Evolutionary conservation across 805 yeast genomes (phyloP).

Genomic region (Pachysolen tannophilus): DNA sequence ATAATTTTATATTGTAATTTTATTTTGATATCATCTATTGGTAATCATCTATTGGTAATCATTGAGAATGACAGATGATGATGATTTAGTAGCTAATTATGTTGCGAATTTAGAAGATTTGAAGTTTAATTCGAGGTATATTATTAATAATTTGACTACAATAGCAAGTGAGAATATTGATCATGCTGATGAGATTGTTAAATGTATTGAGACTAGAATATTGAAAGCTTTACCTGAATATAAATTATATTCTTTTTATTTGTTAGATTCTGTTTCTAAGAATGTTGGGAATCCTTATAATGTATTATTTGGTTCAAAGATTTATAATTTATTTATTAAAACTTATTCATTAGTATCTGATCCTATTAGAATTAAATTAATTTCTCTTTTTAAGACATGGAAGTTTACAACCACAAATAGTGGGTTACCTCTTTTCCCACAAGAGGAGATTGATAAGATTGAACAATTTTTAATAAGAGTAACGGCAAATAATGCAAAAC

Average conservation of each 20-base stretch:
- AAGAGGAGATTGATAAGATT: constrained; percentile 59
- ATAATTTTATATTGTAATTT: too few species aligned
- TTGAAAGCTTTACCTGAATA: constrained; percentile 73
- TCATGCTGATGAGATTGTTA: constrained; percentile 69
- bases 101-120: too few species aligned
- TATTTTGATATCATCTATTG: too few species aligned
- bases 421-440: constrained; percentile 66
- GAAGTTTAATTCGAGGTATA: constrained; percentile 84
- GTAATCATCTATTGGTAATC: too few species aligned
- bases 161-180: constrained; percentile 80
- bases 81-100: too few species aligned
- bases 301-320: constrained; percentile 60
- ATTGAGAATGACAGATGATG: too few species aligned
- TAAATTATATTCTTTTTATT: constrained; percentile 76
- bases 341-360: constrained; percentile 78
- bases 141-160: constrained; percentile 74
- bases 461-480: constrained; percentile 65
- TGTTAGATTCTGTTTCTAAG: constrained; percentile 87
- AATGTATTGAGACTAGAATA: constrained; percentile 68
- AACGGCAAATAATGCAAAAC: constrained; percentile 30
- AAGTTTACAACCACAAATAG: constrained; percentile 53
- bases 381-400: constrained; percentile 85
- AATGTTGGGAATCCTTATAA: constrained; percentile 88
- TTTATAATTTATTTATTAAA: constrained; percentile 63
- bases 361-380: constrained; percentile 61